Base-by-base conservation (phyloP, 1,284 basidiomycete species). In the Heliocybe sulcata region DNA sequence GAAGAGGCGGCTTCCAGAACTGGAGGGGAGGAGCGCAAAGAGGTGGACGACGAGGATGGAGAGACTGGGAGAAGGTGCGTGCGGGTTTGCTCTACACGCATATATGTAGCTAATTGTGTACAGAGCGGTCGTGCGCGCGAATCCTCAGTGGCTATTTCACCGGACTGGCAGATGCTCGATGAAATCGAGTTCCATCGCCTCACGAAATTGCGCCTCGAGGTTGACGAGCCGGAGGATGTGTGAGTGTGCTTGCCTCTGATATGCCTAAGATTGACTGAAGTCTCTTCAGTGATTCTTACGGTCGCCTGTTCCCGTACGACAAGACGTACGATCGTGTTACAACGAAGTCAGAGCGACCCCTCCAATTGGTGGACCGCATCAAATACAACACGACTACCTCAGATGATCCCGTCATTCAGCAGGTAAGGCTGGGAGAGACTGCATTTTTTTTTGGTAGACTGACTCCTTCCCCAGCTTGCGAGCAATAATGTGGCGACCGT, bases 351-450 rank as follows among this genome's bases (percentile, higher is more conserved):
- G 92, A 97, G 69, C 85, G 87, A 63, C 87, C 93, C 49, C 81
- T 99, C 33, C 92, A 98, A 67, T 81, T 93, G 53, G 82, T 95
- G 56, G 97, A 99, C 72, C 90, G 95, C 59, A 91, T 97, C 69
- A 92, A 94, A 67, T 99, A 98, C 76, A 99, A 98, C 70, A 87
- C 92, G 11, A 96, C 95, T 1, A 98, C 97, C 10, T 95, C 92
- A 20, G 97, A 99, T 64, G 97, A 99, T 71, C 96, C 96, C 9
- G 79, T 98, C 68, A 95, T 98, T 60, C 89, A 92, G 68, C 83
- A 92, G 72, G 90, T 89, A 64, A 58, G 75, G 12, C 12, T 31
- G 29, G 29, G 4, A 31, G 29, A 31, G 29, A 31, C 12, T 31
- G 12, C 53, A 48, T 50, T 54, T 38, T 54, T 31, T 35, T 26